Percentiles rank a stretch among this genome's conserved stretches.
Evolutionary conservation across 2,329 filamentous ascomycete species (phyloP).

Genomic region (Colletotrichum somersetense): DNA sequence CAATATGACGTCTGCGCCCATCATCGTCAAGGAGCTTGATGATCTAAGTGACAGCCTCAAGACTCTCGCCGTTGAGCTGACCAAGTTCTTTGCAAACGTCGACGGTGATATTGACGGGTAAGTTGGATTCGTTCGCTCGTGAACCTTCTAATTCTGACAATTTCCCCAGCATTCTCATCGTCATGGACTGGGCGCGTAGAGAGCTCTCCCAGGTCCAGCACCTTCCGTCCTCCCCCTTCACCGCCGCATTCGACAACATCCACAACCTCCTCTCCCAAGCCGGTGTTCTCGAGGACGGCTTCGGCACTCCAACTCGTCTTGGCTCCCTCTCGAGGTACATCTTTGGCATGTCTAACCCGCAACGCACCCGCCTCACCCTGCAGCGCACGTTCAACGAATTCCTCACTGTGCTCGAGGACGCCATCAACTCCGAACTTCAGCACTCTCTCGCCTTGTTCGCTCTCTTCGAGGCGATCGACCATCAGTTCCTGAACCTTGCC

Average conservation of each 20-base stretch:
- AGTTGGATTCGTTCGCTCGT: constrained; percentile 45
- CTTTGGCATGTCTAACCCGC: constrained; percentile 84
- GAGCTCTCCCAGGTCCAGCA: constrained; percentile 80
- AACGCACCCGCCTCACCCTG: constrained; percentile 83
- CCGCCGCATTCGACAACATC: constrained; percentile 83
- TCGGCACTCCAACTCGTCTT: constrained; percentile 73
- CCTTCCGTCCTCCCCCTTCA: constrained; percentile 72
- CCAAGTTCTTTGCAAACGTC: constrained; percentile 92
- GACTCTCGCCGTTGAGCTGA: constrained; percentile 85
- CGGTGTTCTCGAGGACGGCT: constrained; percentile 68
- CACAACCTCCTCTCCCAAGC: constrained; percentile 79
- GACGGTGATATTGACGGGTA: constrained; percentile 91
- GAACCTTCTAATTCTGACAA: constrained; percentile 15
- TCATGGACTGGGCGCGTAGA: constrained; percentile 95
- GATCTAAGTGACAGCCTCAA: constrained; percentile 88
- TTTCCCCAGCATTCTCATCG: constrained; percentile 78
- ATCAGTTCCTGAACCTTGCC: constrained; percentile 89
- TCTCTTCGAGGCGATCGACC: constrained; percentile 92
- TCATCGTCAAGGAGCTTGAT: constrained; percentile 89
- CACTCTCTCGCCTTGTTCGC: constrained; percentile 85
- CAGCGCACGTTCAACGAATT: constrained; percentile 92
- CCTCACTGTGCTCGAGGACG: constrained; percentile 87
- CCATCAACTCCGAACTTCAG: constrained; percentile 85
- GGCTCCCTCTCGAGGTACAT: constrained; percentile 78
- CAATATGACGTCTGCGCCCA: constrained; percentile 89